phyloP scores from a whole-genome alignment of 2,329 filamentous ascomycete genomes.

The Aspergillus costaricaensis region DNA sequence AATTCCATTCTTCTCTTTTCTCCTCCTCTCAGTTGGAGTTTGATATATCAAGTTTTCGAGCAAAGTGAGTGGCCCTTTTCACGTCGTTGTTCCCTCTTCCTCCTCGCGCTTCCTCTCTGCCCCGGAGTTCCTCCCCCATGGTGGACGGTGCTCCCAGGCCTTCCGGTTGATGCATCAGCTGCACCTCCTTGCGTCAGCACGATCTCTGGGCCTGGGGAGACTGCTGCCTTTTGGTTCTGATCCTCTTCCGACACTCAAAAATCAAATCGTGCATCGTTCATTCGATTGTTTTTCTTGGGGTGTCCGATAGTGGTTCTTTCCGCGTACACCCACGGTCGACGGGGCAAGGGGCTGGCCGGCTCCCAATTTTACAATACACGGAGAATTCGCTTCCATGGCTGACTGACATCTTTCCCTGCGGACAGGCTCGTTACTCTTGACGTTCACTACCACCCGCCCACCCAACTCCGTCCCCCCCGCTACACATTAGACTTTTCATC shows the following conservation, averaged over 20 bases:
- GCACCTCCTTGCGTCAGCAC: conserved; percentile 23
- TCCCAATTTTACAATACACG: conserved; percentile 12
- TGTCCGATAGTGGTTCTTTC: conserved; percentile 4
- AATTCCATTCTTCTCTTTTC: conserved; percentile 10
- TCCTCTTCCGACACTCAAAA: too few relatives aligned
- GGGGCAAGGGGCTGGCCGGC: not conserved
- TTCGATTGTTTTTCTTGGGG: conserved; percentile 11
- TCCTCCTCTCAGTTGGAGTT: not conserved
- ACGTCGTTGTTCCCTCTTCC: not conserved
- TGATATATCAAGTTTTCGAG: conserved; percentile 5
- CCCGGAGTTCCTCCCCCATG: not conserved
- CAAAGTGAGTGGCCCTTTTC: conserved; percentile 14
- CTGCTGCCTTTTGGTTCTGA: conserved; percentile 7
- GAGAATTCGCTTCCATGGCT: conserved; percentile 19
- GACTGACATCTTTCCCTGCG: conserved; percentile 11
- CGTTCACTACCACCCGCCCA: conserved; percentile 8
- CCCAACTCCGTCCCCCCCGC: not conserved
- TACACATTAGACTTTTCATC: conserved; percentile 10
- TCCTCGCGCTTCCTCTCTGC: not conserved
- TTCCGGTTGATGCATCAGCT: conserved; percentile 13
- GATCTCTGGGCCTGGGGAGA: conserved; percentile 6
- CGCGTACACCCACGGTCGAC: conserved; percentile 19
- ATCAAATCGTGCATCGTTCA: not conserved
- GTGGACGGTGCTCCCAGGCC: conserved; percentile 1
- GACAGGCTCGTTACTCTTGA: conserved; percentile 2